A percentile compares a stretch with the other conserved stretches of the same genome.
Evolutionary conservation across 805 yeast species (phyloP).

Genomic region (Kazachstania kunashirensis): DNA sequence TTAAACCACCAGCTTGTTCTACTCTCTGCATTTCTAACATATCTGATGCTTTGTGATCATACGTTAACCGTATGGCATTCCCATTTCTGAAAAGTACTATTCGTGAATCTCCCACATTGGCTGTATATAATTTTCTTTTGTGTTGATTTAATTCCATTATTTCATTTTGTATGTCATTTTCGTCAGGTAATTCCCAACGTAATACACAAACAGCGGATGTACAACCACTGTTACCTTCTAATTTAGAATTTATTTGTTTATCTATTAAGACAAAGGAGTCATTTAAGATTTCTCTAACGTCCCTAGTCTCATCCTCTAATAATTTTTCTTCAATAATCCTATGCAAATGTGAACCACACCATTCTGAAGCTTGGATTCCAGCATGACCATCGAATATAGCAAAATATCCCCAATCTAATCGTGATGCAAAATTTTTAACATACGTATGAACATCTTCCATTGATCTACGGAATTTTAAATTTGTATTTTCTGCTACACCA

Average conservation of each 20-base stretch:
- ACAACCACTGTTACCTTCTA: constrained; percentile 74
- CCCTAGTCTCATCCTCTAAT: constrained; percentile 37
- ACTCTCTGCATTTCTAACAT: constrained; percentile 66
- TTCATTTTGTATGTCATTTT: constrained; percentile 10
- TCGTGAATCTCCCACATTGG: constrained; percentile 92
- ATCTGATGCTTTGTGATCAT: constrained; percentile 92
- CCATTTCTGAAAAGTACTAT: constrained; percentile 71
- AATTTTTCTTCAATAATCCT: constrained; percentile 52
- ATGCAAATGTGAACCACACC: constrained; percentile 88
- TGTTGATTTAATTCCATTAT: constrained; percentile 33
- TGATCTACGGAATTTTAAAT: constrained; percentile 65
- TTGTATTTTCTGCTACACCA: constrained; percentile 88
- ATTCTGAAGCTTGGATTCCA: constrained; percentile 82
- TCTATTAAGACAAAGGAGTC: constrained; percentile 72
- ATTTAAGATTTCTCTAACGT: constrained; percentile 57
- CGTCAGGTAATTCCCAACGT: constrained; percentile 58
- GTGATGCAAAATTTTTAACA: constrained; percentile 84
- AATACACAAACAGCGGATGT: constrained; percentile 92
- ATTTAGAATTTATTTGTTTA: constrained; percentile 46
- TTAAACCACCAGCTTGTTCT: constrained; percentile 70
- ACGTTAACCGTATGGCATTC: constrained; percentile 66
- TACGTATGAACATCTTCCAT: constrained; percentile 97
- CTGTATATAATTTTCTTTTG: constrained; percentile 75
- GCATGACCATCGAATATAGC: constrained; percentile 98
- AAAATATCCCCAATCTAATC: constrained; percentile 88